Conservation (phyloP, 805 yeast genomes). For the Pichia occidentalis region DNA sequence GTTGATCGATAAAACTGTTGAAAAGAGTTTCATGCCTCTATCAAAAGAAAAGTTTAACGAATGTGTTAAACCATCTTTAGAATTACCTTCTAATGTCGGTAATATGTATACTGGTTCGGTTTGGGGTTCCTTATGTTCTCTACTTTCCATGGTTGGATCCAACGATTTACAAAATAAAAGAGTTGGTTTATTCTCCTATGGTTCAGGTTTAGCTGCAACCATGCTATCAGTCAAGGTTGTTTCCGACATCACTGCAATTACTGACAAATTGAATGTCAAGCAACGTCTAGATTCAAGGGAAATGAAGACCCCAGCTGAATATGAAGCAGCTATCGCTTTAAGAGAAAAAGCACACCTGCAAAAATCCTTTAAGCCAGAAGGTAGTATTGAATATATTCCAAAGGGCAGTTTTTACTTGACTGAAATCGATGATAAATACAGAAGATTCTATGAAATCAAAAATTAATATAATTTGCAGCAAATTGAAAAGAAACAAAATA, state of each 20-base stretch:
- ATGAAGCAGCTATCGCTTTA: slow-evolving; percentile 70
- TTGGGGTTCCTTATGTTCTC: slow-evolving; percentile 79
- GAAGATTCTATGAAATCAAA: slow-evolving; percentile 73
- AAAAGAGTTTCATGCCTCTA: slow-evolving; percentile 74
- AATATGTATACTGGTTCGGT: slow-evolving; percentile 96
- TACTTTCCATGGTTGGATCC: slow-evolving; percentile 66
- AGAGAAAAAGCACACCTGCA: slow-evolving; percentile 88
- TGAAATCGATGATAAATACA: slow-evolving; percentile 79
- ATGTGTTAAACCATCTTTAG: slow-evolving; percentile 74
- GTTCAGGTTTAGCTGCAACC: slow-evolving; percentile 95
- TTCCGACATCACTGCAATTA: slow-evolving; percentile 72
- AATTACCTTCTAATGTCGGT: slow-evolving; percentile 93
- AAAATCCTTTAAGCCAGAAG: slow-evolving; percentile 73
- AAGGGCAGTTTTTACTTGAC: slow-evolving; percentile 79
- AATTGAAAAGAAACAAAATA: background rate
- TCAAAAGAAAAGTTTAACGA: slow-evolving; percentile 62
- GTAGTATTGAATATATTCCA: slow-evolving; percentile 64
- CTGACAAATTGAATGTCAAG: slow-evolving; percentile 59
- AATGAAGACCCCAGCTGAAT: slow-evolving; percentile 66
- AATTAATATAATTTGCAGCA: slow-evolving; percentile 31
- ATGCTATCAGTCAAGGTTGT: slow-evolving; percentile 71
- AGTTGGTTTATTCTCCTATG: slow-evolving; percentile 91
- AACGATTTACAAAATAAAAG: slow-evolving; percentile 76
- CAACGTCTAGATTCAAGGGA: slow-evolving; percentile 60
- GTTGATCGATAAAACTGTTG: slow-evolving; percentile 70